Base-by-base conservation (phyloP, 345 rosid species). In the Lepidium aucheri region DNA sequence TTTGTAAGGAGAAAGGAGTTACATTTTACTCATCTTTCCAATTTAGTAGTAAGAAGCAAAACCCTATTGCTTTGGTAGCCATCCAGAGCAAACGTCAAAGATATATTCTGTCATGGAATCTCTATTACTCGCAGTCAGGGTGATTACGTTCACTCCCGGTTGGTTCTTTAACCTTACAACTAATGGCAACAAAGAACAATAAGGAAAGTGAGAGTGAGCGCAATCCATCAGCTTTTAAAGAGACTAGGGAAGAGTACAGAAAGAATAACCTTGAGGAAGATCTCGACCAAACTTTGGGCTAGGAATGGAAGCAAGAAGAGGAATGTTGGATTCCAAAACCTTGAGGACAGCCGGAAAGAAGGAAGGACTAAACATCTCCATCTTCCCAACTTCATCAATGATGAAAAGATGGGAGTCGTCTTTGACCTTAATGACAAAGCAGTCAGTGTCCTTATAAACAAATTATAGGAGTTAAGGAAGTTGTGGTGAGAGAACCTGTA, bases 321-420 rank as follows among this genome's bases (percentile, higher is more conserved):
- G 87, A 68, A 82, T 54, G 62, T 78, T 78, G 46, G 89, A 84
- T 55, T 82, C 83, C 44, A 85, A 80, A 77, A 86, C 73, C 49
- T 63, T 83, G 7, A 83, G 76, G 33, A 84, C 82, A 66, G 90
- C 84, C 26, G 90, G 90, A 72, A 86, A 79, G 79, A 89, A 86
- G 14, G 80, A 68, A 28, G 84, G 79, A 64, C 96, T 81, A 55
- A 30, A 84, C 72, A 88, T 40, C 78, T 88, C 92, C 96, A 88
- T 88, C 79, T 81, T 84, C 57, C 89, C 91, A 72, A 86, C 79
- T 78, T 88, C 91, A 61, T 88, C 91, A 10, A 24, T 20, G 22
- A 20, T 81, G 78, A 81, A 82, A 70, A 85, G 85, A 77, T 76
- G 67, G 0, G 87, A 78, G 53, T 76, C 85, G 65, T 75, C 84